Evolutionary conservation across 306 rosid genomes (phyloP).

Genomic region (barrel medic (Medicago truncatula)): DNA sequence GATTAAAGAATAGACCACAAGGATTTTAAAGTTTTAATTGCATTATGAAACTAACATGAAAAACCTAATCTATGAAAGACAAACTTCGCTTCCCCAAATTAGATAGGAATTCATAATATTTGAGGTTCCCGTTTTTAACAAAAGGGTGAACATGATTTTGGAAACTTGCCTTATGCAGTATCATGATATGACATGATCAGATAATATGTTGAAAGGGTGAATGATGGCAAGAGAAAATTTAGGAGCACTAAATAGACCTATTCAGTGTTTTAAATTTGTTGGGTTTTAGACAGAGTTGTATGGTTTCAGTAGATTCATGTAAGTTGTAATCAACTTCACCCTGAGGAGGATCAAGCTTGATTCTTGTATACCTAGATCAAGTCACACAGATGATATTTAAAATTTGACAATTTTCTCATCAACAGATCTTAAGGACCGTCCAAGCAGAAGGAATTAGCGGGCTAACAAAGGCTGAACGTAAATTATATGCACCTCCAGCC

Average conservation of each 20-base stretch:
- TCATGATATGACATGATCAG: constrained; percentile 15
- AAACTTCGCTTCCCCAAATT: not conserved
- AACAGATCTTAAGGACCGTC: constrained; percentile 83
- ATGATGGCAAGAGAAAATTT: not conserved
- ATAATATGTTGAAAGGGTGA: constrained; percentile 14
- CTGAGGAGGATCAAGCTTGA: not conserved
- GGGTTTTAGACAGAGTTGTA: not conserved
- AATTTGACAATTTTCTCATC: constrained; percentile 33
- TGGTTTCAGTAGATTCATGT: constrained; percentile 8
- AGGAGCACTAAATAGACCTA: constrained; percentile 13
- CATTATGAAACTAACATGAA: not conserved
- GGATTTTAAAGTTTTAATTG: constrained; percentile 23
- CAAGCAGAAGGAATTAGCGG: constrained; percentile 92
- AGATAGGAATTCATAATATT: constrained; percentile 1
- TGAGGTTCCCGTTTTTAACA: constrained; percentile 12
- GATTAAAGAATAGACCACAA: constrained; percentile 1
- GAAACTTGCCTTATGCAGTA: not conserved
- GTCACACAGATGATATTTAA: constrained; percentile 20
- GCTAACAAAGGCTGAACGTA: constrained; percentile 83
- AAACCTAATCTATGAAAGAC: not conserved
- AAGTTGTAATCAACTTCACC: not conserved
- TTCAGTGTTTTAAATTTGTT: constrained; percentile 8
- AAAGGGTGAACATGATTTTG: not conserved
- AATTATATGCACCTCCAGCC: constrained; percentile 84
- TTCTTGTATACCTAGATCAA: constrained; percentile 26